Evolutionary conservation across 371 early-diverging fungal species (phyloP).

Genomic region (Apophysomyces elegans): DNA sequence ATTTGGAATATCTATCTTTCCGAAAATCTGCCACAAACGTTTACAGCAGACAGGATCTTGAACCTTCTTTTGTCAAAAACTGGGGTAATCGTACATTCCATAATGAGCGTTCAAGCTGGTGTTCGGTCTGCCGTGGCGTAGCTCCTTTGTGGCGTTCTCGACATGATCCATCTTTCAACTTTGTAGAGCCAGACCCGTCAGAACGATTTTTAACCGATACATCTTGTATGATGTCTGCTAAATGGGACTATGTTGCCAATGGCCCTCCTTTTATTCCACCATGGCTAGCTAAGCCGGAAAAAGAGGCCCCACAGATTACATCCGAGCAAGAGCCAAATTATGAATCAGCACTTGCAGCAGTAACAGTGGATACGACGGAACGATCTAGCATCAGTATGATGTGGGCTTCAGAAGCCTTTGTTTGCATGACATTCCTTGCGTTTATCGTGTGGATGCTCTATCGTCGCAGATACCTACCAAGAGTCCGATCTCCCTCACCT

Average conservation of each 20-base stretch:
- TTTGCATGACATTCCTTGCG: constrained; percentile 3
- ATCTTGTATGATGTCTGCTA: constrained; percentile 27
- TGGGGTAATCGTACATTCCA: constrained; percentile 34
- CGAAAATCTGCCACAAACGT: constrained; percentile 31
- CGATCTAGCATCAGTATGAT: background rate
- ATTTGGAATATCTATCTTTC: constrained; percentile 37
- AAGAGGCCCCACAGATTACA: too few species aligned
- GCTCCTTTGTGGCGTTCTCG: constrained; percentile 37
- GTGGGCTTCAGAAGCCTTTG: background rate
- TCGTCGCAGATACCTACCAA: background rate
- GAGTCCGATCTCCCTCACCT: background rate
- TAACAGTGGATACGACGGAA: background rate
- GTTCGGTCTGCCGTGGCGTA: constrained; percentile 41
- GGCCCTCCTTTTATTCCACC: constrained; percentile 34
- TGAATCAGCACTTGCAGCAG: too few species aligned
- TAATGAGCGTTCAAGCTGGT: constrained; percentile 35
- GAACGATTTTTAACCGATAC: constrained; percentile 29
- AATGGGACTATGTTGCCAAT: constrained; percentile 37
- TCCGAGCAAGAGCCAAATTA: too few species aligned
- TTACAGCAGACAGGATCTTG: constrained; percentile 31
- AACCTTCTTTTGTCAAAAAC: constrained; percentile 30
- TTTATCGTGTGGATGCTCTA: background rate
- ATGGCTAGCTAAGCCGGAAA: background rate
- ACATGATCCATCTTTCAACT: background rate
- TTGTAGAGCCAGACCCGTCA: constrained; percentile 1